Percentiles rank a stretch among this genome's conserved stretches.
These are phyloP conservation scores for Colletotrichum sp. DNA, from an alignment of 2,329 filamentous ascomycete genomes.

Conservation along the genomic window DNA sequence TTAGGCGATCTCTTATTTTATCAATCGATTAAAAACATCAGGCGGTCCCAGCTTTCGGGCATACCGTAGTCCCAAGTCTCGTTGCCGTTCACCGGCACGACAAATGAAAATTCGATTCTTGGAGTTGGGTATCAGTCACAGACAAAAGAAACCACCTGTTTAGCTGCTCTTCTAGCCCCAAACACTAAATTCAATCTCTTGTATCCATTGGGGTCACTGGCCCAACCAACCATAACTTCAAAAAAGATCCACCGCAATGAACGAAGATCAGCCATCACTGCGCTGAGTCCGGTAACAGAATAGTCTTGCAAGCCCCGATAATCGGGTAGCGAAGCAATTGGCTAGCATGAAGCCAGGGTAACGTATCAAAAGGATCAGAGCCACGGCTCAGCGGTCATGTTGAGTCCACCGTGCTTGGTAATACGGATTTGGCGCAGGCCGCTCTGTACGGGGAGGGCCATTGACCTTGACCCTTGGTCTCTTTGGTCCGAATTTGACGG, in stretches of 20 bases:
- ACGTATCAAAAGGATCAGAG: neutral
- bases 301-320: fast-evolving
- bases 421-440: neutral
- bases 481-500: neutral
- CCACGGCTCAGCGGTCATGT: fast-evolving
- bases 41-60: neutral
- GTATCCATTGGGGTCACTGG: neutral
- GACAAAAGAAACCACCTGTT: neutral
- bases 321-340: fast-evolving
- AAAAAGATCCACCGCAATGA: neutral
- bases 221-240: neutral
- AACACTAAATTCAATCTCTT: neutral
- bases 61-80: neutral
- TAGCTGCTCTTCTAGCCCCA: neutral
- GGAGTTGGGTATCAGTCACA: neutral
- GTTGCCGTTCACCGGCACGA: fast-evolving
- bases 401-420: neutral
- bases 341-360: neutral
- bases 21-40: neutral
- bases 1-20: too few relatives aligned
- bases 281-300: fast-evolving
- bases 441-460: neutral
- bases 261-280: neutral
- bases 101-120: neutral
- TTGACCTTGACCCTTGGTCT: neutral